phyloP scores from a whole-genome alignment of 805 yeast species.

The Suhomyces emberorum region DNA sequence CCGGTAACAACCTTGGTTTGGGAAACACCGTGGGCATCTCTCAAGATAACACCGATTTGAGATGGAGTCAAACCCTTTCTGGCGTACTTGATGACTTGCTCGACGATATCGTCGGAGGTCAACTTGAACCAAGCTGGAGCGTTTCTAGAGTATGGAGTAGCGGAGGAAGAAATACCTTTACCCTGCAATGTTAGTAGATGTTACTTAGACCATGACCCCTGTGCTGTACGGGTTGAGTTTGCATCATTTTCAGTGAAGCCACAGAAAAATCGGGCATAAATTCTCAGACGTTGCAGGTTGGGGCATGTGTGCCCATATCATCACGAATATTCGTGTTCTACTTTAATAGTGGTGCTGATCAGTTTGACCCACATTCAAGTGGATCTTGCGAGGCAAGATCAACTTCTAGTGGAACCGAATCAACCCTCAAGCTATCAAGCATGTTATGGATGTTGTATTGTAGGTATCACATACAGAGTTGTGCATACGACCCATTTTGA shows the following conservation, averaged over 20 bases:
- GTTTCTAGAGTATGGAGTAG: constrained; percentile 98
- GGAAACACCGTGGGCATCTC: constrained; percentile 99
- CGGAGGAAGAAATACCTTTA: constrained; percentile 98
- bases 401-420: constrained; percentile 16
- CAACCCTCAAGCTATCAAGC: constrained; percentile 25
- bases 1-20: constrained; percentile 97
- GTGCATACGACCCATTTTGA: constrained; percentile 99
- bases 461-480: constrained; percentile 73
- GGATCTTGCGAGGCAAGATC: not conserved
- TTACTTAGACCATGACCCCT: too few species aligned
- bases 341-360: constrained; percentile 44
- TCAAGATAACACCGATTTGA: constrained; percentile 97
- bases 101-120: constrained; percentile 91
- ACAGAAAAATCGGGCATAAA: too few species aligned
- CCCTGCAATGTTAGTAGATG: constrained; percentile 63
- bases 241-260: too few species aligned
- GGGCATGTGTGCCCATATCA: too few species aligned
- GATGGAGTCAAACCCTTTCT: constrained; percentile 99
- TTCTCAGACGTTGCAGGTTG: too few species aligned
- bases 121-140: constrained; percentile 99
- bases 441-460: constrained; percentile 10
- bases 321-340: constrained; percentile 1
- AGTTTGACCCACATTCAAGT: constrained; percentile 23
- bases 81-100: constrained; percentile 98
- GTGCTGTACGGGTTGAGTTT: not conserved